phyloP scores from a whole-genome alignment of 306 rosid species.

The Glycine soja region DNA sequence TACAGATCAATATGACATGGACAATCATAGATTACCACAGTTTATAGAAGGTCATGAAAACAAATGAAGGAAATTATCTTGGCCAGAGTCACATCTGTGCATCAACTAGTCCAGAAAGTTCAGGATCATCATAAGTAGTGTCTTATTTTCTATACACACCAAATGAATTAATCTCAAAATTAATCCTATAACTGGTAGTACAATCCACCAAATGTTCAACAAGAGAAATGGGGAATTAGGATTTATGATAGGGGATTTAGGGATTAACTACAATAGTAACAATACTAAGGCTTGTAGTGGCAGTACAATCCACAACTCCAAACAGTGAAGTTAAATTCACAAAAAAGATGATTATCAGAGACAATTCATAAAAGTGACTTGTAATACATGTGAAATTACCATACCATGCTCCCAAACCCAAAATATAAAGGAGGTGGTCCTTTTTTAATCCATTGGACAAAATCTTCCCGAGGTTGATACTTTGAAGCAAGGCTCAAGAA shows the following conservation, averaged over 20 bases:
- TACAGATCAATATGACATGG: constrained; percentile 4
- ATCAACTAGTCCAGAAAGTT: constrained; percentile 1
- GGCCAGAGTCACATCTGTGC: not conserved
- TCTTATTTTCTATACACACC: not conserved
- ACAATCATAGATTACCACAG: not conserved
- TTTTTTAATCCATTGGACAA: constrained; percentile 77
- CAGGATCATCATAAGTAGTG: not conserved
- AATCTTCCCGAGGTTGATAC: constrained; percentile 78
- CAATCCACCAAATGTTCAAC: not conserved
- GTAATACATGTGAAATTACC: constrained; percentile 45
- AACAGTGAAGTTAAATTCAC: constrained; percentile 5
- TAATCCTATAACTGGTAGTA: not conserved
- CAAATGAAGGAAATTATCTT: not conserved
- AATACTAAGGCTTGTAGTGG: not conserved
- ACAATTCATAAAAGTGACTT: constrained; percentile 22
- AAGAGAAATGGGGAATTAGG: not conserved
- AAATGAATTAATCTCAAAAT: constrained; percentile 28
- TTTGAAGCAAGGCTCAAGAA: constrained; percentile 78
- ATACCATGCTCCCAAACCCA: constrained; percentile 99
- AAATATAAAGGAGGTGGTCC: constrained; percentile 86
- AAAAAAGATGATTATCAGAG: not conserved
- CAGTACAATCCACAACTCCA: constrained; percentile 3
- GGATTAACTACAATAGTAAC: not conserved
- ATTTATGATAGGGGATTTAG: not conserved
- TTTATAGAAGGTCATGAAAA: too few relatives aligned